Conservation (phyloP, 106 monocot species). For the Dioscorea zingiberensis region DNA sequence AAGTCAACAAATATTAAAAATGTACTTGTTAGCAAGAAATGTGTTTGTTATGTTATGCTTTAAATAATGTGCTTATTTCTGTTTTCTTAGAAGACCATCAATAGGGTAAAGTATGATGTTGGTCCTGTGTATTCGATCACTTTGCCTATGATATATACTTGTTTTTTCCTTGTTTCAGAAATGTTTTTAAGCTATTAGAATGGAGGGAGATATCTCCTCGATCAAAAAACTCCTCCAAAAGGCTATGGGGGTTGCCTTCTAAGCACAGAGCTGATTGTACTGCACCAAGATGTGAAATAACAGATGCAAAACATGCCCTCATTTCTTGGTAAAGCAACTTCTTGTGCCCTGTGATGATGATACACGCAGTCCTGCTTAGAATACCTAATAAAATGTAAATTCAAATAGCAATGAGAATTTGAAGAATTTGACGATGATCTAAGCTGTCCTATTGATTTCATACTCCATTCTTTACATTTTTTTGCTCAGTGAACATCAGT, state of each 20-base stretch:
- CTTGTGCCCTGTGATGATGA: not conserved
- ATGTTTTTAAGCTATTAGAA: constrained; percentile 56
- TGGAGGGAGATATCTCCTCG: constrained; percentile 80
- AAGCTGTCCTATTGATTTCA: not conserved
- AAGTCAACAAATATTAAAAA: no score
- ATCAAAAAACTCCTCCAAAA: constrained; percentile 48
- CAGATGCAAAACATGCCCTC: constrained; percentile 65
- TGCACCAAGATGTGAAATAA: constrained; percentile 29
- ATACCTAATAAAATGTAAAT: not conserved
- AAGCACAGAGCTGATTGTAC: constrained; percentile 12
- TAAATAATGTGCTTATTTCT: not conserved
- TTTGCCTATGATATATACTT: not conserved
- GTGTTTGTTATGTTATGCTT: not conserved
- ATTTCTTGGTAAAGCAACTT: constrained; percentile 69
- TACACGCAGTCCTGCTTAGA: no score
- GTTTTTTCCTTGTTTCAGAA: constrained; percentile 23
- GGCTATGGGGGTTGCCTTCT: constrained; percentile 23
- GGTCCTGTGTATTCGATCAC: not conserved
- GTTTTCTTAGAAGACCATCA: not conserved
- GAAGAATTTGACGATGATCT: not conserved
- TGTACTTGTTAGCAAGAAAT: not conserved
- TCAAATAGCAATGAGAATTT: not conserved
- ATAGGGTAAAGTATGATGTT: not conserved
- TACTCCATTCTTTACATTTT: not conserved
- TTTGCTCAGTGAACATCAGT: not conserved